A percentile compares a stretch with the other conserved stretches of the same genome.
These are phyloP conservation scores for Delphinella strobiligena DNA, from an alignment of 2,329 filamentous ascomycete genomes.

Conservation along the genomic window DNA sequence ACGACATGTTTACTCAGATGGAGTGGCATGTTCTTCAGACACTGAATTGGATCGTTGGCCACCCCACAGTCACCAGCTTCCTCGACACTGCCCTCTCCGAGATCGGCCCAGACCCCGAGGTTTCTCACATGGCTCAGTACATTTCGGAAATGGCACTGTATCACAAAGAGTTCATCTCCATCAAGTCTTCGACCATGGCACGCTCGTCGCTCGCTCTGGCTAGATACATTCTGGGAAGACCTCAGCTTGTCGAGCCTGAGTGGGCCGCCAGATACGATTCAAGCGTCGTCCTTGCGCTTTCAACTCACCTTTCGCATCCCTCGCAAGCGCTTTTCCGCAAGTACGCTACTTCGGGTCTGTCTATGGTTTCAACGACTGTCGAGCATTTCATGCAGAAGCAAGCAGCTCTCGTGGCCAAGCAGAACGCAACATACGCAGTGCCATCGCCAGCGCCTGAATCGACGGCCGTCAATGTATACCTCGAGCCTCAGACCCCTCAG, in stretches of 20 bases:
- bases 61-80: slow-evolving; percentile 92
- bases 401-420: slow-evolving; percentile 24
- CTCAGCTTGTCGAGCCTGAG: slow-evolving; percentile 58
- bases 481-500: slow-evolving; percentile 66
- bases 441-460: slow-evolving; percentile 10
- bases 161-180: slow-evolving; percentile 93
- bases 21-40: slow-evolving; percentile 99
- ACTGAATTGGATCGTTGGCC: slow-evolving; percentile 88
- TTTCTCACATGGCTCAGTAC: slow-evolving; percentile 90
- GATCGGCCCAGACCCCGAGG: slow-evolving; percentile 62
- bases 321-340: slow-evolving; percentile 57
- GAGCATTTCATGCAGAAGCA: slow-evolving; percentile 56
- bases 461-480: slow-evolving; percentile 48
- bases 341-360: slow-evolving; percentile 54
- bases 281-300: slow-evolving; percentile 51
- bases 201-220: slow-evolving; percentile 76
- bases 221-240: slow-evolving; percentile 70
- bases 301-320: slow-evolving; percentile 53
- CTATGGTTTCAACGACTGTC: slow-evolving; percentile 50
- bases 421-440: slow-evolving; percentile 12
- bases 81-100: slow-evolving; percentile 77
- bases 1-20: slow-evolving; percentile 99
- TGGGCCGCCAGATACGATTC: slow-evolving; percentile 64
- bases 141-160: slow-evolving; percentile 92
- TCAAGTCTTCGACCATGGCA: slow-evolving; percentile 81